Percentiles rank a stretch among this genome's conserved stretches.
phyloP scores from a whole-genome alignment of 176 grass and related monocot genomes.

The Aegilops speltoides region DNA sequence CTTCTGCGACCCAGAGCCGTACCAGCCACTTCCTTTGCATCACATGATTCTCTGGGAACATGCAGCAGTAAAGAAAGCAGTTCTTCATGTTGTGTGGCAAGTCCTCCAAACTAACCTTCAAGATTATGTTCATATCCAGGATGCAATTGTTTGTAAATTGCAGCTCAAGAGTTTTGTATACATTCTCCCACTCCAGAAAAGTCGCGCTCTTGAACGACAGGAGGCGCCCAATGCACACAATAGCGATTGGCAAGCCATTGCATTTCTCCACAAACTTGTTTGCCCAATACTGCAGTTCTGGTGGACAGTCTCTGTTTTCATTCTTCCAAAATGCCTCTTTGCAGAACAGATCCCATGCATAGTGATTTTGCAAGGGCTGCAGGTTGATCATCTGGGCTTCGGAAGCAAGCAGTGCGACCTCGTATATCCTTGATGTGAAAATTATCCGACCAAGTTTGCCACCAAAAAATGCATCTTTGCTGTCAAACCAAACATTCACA shows the following conservation, averaged over 20 bases:
- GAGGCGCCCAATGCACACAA: constrained; percentile 33
- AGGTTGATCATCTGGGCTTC: constrained; percentile 20
- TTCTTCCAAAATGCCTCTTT: constrained; percentile 34
- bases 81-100: constrained; percentile 47
- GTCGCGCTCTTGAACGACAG: constrained; percentile 34
- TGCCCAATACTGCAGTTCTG: neutral
- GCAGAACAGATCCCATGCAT: constrained; percentile 40
- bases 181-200: constrained; percentile 34
- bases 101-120: constrained; percentile 47
- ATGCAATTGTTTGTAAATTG: constrained; percentile 22
- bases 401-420: constrained; percentile 22
- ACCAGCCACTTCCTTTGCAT: constrained; percentile 38
- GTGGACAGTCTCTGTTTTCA: neutral
- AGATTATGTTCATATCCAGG: constrained; percentile 34
- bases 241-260: constrained; percentile 42
- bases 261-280: constrained; percentile 34
- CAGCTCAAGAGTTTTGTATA: constrained; percentile 33
- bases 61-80: constrained; percentile 50
- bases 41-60: constrained; percentile 51
- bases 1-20: constrained; percentile 51
- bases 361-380: constrained; percentile 25
- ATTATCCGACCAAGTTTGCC: constrained; percentile 32
- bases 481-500: constrained; percentile 26
- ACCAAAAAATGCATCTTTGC: constrained; percentile 25
- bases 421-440: constrained; percentile 25